Conservation (phyloP, 208 protist species). For the Leishmania tarentolae region DNA sequence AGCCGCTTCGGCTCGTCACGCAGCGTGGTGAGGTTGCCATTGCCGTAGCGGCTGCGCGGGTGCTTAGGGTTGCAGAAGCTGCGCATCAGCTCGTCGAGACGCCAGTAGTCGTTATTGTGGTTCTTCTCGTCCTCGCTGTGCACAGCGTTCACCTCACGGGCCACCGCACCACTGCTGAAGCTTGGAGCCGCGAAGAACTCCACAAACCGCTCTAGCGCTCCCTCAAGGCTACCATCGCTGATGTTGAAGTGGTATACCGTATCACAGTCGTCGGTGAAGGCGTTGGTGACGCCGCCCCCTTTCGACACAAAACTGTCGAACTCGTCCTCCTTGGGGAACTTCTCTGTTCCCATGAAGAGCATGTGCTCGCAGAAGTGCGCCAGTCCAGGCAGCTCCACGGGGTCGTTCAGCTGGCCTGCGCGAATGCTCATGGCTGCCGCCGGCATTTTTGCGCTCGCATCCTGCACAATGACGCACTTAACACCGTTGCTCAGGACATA, state of each 20-base stretch:
- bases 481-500: slow-evolving; percentile 76
- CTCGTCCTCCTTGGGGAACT: slow-evolving; percentile 91
- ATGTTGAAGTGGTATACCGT: slow-evolving; percentile 94
- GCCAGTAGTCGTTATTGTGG: slow-evolving; percentile 84
- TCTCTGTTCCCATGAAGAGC: slow-evolving; percentile 94
- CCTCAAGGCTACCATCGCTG: slow-evolving; percentile 60
- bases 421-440: slow-evolving; percentile 80
- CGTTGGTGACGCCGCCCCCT: slow-evolving; percentile 82
- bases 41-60: slow-evolving; percentile 83
- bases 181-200: slow-evolving; percentile 94
- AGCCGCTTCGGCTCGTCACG: slow-evolving; percentile 44
- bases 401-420: slow-evolving; percentile 74
- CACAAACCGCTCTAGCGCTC: slow-evolving; percentile 91
- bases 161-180: slow-evolving; percentile 75
- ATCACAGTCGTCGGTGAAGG: slow-evolving; percentile 71
- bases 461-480: slow-evolving; percentile 76
- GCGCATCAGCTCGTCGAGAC: slow-evolving; percentile 72
- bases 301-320: slow-evolving; percentile 79
- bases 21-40: slow-evolving; percentile 89
- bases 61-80: slow-evolving; percentile 58
- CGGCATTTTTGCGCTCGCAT: slow-evolving; percentile 53
- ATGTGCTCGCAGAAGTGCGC: slow-evolving; percentile 95
- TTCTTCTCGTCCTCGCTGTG: slow-evolving; percentile 95
- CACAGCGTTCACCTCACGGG: slow-evolving; percentile 92
- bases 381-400: slow-evolving; percentile 66